A percentile compares a stretch with the other conserved stretches of the same genome.
phyloP scores from a whole-genome alignment of 495 filamentous ascomycete species.

The Neurospora cerealis region DNA sequence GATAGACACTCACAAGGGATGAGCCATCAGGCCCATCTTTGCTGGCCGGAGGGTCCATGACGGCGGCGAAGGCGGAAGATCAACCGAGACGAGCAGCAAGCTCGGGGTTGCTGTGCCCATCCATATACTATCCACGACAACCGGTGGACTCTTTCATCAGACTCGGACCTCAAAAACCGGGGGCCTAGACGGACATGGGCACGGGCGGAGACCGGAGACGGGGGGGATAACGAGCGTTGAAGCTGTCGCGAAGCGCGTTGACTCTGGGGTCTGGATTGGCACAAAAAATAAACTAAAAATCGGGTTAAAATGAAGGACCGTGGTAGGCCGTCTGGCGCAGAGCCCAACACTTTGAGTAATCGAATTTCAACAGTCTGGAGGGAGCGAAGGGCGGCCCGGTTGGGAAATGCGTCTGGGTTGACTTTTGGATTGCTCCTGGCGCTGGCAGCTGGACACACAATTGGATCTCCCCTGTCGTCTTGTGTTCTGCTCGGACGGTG shows the following conservation, averaged over 20 bases:
- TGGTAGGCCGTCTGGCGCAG: not conserved
- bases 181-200: not conserved
- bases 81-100: slow-evolving; percentile 14
- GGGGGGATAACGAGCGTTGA: not conserved
- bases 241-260: not conserved
- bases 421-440: not conserved
- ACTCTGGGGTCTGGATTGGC: not conserved
- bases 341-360: not conserved
- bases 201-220: not conserved
- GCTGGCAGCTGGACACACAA: not conserved
- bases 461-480: not conserved
- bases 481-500: not conserved
- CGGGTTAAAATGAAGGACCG: not conserved
- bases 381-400: not conserved
- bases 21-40: slow-evolving; percentile 44
- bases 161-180: slow-evolving; percentile 1
- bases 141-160: slow-evolving; percentile 15
- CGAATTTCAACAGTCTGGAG: not conserved
- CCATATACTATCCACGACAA: slow-evolving; percentile 14
- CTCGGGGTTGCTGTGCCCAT: slow-evolving; percentile 19
- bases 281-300: not conserved
- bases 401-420: not conserved
- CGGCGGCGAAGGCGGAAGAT: slow-evolving; percentile 16
- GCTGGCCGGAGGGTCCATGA: slow-evolving; percentile 30
- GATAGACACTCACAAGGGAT: slow-evolving; percentile 41